Evolutionary conservation across 2,329 filamentous ascomycete genomes (phyloP).

Genomic region (Lachnellula hyalina): DNA sequence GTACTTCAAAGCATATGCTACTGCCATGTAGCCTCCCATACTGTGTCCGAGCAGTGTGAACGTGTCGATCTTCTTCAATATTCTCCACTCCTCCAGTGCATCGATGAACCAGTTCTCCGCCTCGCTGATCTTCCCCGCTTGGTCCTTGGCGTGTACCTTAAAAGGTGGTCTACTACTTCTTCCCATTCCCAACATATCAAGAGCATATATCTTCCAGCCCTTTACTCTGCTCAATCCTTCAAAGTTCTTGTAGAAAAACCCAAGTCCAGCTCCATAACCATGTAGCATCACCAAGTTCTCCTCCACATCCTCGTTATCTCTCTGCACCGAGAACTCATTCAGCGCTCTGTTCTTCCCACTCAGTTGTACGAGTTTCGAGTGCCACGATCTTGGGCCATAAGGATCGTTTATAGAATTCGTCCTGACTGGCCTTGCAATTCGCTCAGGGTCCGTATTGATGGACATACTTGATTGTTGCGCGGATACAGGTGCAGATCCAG

Average conservation of each 20-base stretch:
- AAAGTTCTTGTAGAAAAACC: slow-evolving; percentile 98
- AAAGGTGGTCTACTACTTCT: slow-evolving; percentile 80
- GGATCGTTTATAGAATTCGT: slow-evolving; percentile 60
- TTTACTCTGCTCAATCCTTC: slow-evolving; percentile 73
- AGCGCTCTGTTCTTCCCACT: slow-evolving; percentile 80
- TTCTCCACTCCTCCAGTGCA: slow-evolving; percentile 91
- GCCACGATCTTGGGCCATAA: slow-evolving; percentile 79
- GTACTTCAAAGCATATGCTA: slow-evolving; percentile 94
- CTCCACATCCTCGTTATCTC: slow-evolving; percentile 70
- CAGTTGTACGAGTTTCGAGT: slow-evolving; percentile 76
- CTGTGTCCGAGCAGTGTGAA: slow-evolving; percentile 94
- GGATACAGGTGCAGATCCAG: slow-evolving; percentile 47
- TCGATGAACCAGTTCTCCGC: slow-evolving; percentile 96
- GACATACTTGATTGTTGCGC: slow-evolving; percentile 35
- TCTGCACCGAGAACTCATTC: slow-evolving; percentile 90
- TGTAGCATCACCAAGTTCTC: slow-evolving; percentile 94
- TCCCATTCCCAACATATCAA: slow-evolving; percentile 96
- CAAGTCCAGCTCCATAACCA: slow-evolving; percentile 91
- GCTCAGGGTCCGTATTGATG: slow-evolving; percentile 33
- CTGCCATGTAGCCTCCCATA: slow-evolving; percentile 88
- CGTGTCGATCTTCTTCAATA: slow-evolving; percentile 79
- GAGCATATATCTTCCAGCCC: slow-evolving; percentile 84
- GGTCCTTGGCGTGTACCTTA: slow-evolving; percentile 76
- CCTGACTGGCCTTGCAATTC: slow-evolving; percentile 36
- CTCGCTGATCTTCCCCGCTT: slow-evolving; percentile 74